These are phyloP conservation scores for Penicillium brasilianum DNA, from an alignment of 2,329 filamentous ascomycete genomes.

Conservation along the genomic window DNA sequence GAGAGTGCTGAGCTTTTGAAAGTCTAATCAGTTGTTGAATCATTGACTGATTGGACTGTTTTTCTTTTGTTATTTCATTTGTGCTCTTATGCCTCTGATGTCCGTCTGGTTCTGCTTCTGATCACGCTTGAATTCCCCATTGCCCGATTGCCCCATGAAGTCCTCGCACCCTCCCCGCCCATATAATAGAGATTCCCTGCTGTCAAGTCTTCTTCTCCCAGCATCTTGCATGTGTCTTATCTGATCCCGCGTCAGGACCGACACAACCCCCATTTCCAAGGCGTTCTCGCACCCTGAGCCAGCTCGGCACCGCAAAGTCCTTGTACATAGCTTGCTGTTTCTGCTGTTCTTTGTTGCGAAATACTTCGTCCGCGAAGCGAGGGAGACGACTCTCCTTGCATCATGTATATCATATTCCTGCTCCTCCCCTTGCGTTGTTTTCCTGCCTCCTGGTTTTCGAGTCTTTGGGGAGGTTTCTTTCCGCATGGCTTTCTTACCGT, in stretches of 20 bases:
- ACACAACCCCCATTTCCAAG: slow-evolving; percentile 16
- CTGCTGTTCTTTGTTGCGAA: slow-evolving; percentile 27
- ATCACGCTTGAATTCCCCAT: slow-evolving; percentile 12
- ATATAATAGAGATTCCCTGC: slow-evolving; percentile 28
- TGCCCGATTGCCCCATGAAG: slow-evolving; percentile 10
- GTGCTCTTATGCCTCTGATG: slow-evolving; percentile 28
- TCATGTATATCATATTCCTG: slow-evolving; percentile 30
- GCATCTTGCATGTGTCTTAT: slow-evolving; percentile 32
- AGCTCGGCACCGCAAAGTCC: slow-evolving; percentile 21
- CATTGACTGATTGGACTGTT: slow-evolving; percentile 5
- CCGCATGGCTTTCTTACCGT: slow-evolving; percentile 16
- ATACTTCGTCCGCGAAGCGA: slow-evolving; percentile 21
- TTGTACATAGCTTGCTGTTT: slow-evolving; percentile 31
- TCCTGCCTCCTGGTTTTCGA: slow-evolving; percentile 1
- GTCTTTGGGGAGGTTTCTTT: slow-evolving; percentile 13
- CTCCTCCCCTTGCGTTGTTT: slow-evolving; percentile 12
- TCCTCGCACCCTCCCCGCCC: slow-evolving; percentile 2
- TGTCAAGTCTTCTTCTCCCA: slow-evolving; percentile 16
- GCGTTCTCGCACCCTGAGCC: slow-evolving; percentile 27
- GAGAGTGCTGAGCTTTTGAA: not conserved
- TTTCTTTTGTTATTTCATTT: slow-evolving; percentile 32
- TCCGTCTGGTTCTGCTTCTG: slow-evolving; percentile 19
- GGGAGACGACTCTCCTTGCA: slow-evolving; percentile 29
- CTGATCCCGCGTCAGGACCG: slow-evolving; percentile 8
- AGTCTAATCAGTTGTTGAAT: not conserved